Percentiles rank a stretch among this genome's conserved stretches.
phyloP scores from a whole-genome alignment of 192 early-diverging fungal species.

The Backusella westeae region DNA sequence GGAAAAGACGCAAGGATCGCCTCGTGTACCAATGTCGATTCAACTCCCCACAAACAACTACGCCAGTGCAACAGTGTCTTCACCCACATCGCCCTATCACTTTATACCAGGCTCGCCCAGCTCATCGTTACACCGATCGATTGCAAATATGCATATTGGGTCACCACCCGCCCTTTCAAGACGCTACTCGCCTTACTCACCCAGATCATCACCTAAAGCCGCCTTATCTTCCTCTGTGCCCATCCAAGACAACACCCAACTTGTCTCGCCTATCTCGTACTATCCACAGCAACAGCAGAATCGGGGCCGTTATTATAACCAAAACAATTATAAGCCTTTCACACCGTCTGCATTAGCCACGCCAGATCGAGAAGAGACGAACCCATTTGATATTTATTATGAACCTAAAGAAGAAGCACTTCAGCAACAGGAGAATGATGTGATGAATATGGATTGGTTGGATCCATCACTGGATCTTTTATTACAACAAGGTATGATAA shows the following conservation, averaged over 20 bases:
- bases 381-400: slow-evolving; percentile 16
- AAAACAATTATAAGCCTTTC: slow-evolving; percentile 13
- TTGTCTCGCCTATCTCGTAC: neutral
- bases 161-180: slow-evolving; percentile 22
- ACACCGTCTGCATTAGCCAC: slow-evolving; percentile 15
- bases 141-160: slow-evolving; percentile 33
- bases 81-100: neutral
- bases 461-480: slow-evolving; percentile 3
- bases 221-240: neutral
- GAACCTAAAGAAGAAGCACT: neutral
- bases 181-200: slow-evolving; percentile 34
- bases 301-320: neutral
- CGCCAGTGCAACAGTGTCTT: neutral
- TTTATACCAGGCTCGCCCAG: slow-evolving; percentile 8
- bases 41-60: neutral
- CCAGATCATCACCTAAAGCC: slow-evolving; percentile 21
- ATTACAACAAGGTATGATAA: slow-evolving; percentile 7
- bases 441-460: slow-evolving; percentile 5
- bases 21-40: neutral
- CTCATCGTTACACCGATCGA: slow-evolving; percentile 27
- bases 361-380: slow-evolving; percentile 16
- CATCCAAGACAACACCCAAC: neutral
- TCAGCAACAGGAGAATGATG: neutral
- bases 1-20: neutral
- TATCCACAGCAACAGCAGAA: neutral